Evolutionary conservation across 2,329 filamentous ascomycete species (phyloP).

Genomic region (Xylariomycetidae sp.): DNA sequence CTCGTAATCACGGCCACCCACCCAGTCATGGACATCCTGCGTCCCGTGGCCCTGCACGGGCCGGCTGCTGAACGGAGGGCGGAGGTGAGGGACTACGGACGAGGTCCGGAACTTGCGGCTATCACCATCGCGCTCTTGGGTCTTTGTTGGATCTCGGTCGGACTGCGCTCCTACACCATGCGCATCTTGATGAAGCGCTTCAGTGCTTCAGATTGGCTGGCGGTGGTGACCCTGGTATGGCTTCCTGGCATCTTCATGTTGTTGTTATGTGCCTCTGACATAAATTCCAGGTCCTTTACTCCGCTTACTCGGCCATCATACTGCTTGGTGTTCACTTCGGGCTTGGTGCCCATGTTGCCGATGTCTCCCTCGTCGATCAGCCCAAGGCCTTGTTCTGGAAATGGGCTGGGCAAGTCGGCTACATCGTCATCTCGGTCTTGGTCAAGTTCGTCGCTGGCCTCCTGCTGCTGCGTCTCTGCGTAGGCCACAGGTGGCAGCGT

Average conservation of each 20-base stretch:
- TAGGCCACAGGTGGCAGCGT: background rate
- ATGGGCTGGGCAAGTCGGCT: background rate
- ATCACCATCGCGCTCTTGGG: background rate
- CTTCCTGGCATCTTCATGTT: no score
- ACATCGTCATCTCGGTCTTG: background rate
- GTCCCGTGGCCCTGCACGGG: no score
- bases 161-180: background rate
- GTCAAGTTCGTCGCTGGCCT: background rate
- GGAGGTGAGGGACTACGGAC: no score
- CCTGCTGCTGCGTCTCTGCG: background rate
- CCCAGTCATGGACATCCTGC: no score
- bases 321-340: background rate
- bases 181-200: background rate
- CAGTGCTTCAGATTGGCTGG: background rate
- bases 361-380: background rate
- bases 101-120: background rate
- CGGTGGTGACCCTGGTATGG: background rate
- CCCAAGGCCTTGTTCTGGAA: slow-evolving; percentile 1
- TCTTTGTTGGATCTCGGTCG: background rate
- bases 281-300: background rate
- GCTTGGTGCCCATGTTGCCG: background rate
- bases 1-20: no score
- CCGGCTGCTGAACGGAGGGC: no score
- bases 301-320: background rate
- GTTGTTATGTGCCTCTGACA: no score